Evolutionary conservation across 139 green algal species (phyloP), one percentile per base, ranked within the genome.

Genomic region (Volvox reticuliferus): DNA sequence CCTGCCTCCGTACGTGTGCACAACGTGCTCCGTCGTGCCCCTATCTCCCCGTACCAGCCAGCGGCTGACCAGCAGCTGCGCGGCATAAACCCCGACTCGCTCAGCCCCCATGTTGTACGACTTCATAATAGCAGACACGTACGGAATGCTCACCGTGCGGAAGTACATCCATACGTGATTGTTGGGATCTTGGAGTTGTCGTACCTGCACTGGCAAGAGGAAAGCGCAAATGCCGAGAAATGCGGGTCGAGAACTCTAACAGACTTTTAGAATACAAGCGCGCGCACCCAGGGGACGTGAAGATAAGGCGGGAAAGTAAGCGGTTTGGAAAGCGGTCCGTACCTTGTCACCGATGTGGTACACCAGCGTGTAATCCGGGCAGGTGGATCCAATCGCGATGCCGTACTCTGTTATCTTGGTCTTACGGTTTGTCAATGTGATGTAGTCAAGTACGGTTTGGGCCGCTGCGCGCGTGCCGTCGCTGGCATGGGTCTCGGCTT

Each of bases 131-230:
- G 9, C 44, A 55, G 44, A 55, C 44, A 55, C 5, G 44, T 55
- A 9, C 44, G 44, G 44, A 55, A 26, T 35, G 30, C 79, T 71
- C 79, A 86, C 79, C 79, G 79, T 86, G 14, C 50, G 33, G 79
- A 86, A 86, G 79, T 86, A 86, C 44, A 86, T 71, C 79, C 79
- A 86, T n/a, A 86, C 79, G 44, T 86, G 79, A 37, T 86, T 86
- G 79, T 71, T 55, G 18, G 79, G 79, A 55, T 86, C 79, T 37
- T 86, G 79, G 50, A 86, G 50, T 55, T 86, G 79, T 55, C 19
- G 17, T 55, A 86, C 79, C 79, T 86, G 79, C 19, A 36, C 32
- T 19, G 35, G 19, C 28, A 32, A 44, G 35, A 32, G 73, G 73
- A 79, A 36, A 36, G 44, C 9, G 44, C 44, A 55, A 9, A 55